phyloP scores from a whole-genome alignment of 345 rosid species.

The Firmiana major region DNA sequence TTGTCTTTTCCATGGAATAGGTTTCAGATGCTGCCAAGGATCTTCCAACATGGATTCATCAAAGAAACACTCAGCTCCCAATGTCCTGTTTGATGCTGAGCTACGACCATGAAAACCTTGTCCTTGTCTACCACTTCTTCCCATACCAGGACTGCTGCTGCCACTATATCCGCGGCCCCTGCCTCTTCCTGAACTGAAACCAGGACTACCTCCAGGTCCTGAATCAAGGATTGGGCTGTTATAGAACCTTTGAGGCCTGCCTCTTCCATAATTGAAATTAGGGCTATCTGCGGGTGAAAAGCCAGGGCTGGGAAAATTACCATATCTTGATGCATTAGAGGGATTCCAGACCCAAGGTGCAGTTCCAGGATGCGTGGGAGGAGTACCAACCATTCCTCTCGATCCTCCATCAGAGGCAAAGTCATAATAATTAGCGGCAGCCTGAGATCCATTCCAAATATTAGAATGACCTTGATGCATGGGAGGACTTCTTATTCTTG shows the following conservation, averaged over 20 bases:
- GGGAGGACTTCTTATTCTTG: constrained; percentile 35
- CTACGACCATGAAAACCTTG: constrained; percentile 28
- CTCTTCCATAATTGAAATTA: constrained; percentile 28
- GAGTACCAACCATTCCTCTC: constrained; percentile 33
- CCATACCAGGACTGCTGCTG: constrained; percentile 27
- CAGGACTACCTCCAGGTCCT: constrained; percentile 31
- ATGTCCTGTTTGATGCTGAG: constrained; percentile 19
- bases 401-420: constrained; percentile 30
- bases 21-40: constrained; percentile 69
- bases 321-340: constrained; percentile 24
- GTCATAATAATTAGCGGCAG: constrained; percentile 24
- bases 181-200: constrained; percentile 44
- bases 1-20: constrained; percentile 51
- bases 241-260: constrained; percentile 35
- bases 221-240: constrained; percentile 21
- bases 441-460: constrained; percentile 36
- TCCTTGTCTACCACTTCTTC: constrained; percentile 48
- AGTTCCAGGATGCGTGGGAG: constrained; percentile 40
- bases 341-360: constrained; percentile 34
- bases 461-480: constrained; percentile 42
- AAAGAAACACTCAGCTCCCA: constrained; percentile 45
- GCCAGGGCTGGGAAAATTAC: constrained; percentile 16
- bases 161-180: constrained; percentile 37
- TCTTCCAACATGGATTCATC: constrained; percentile 73
- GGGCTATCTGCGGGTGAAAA: constrained; percentile 31